phyloP scores from a whole-genome alignment of 345 rosid genomes.

The Angophora floribunda region DNA sequence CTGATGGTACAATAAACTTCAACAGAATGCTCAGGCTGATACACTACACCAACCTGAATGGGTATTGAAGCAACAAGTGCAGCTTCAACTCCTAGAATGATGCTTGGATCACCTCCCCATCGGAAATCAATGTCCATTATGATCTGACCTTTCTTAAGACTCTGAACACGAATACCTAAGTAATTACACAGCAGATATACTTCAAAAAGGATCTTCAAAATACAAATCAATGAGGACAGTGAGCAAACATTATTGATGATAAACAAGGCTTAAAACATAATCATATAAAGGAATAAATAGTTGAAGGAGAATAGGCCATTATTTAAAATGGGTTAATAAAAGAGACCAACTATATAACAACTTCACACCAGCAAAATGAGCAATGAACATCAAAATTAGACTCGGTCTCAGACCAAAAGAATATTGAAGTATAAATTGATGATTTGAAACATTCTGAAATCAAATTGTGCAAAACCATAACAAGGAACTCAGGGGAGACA shows the following conservation, averaged over 20 bases:
- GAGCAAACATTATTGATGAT: neutral
- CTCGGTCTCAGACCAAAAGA: neutral
- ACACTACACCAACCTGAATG: constrained; percentile 60
- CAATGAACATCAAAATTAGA: neutral
- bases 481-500: neutral
- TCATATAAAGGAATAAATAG: neutral
- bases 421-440: neutral
- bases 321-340: neutral
- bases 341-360: neutral
- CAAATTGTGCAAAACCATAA: neutral
- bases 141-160: constrained; percentile 92
- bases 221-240: neutral
- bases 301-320: neutral
- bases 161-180: constrained; percentile 96
- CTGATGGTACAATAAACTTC: neutral
- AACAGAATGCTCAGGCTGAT: neutral
- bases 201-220: neutral
- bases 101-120: constrained; percentile 99
- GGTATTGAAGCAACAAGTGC: constrained; percentile 98
- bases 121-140: constrained; percentile 96
- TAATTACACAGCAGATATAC: constrained; percentile 1
- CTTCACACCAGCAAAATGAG: neutral
- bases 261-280: neutral
- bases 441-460: neutral
- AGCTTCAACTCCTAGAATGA: constrained; percentile 84